Percentiles rank a stretch among this genome's conserved stretches.
Conservation (phyloP, 2,329 filamentous ascomycete species). For the Huntiella bhutanensis region DNA sequence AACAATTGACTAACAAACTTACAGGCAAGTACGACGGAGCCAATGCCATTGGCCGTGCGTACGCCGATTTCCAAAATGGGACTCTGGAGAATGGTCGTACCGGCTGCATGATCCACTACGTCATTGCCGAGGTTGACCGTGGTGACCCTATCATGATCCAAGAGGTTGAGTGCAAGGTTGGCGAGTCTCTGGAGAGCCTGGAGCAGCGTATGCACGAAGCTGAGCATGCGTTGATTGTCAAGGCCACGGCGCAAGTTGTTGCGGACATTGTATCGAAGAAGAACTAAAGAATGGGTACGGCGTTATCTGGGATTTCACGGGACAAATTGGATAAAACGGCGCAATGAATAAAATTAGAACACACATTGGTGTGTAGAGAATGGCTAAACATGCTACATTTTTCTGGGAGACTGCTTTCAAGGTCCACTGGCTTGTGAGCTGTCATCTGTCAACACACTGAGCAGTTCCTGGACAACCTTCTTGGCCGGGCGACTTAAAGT, state of each 20-base stretch:
- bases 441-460: not conserved
- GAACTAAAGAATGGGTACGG: slow-evolving; percentile 1
- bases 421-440: too few species aligned
- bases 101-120: slow-evolving; percentile 80
- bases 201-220: slow-evolving; percentile 54
- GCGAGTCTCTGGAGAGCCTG: slow-evolving; percentile 45
- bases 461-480: slow-evolving; percentile 5
- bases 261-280: slow-evolving; percentile 20
- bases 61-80: slow-evolving; percentile 46
- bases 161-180: slow-evolving; percentile 47
- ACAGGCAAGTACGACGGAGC: slow-evolving; percentile 58
- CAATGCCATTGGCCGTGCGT: slow-evolving; percentile 60
- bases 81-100: slow-evolving; percentile 50
- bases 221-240: slow-evolving; percentile 64
- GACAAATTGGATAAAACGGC: too few species aligned
- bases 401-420: too few species aligned
- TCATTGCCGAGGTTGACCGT: slow-evolving; percentile 61
- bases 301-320: not conserved
- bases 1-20: not conserved
- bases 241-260: slow-evolving; percentile 40
- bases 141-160: slow-evolving; percentile 52
- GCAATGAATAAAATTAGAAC: too few species aligned
- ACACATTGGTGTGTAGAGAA: too few species aligned
- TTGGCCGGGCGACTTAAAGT: slow-evolving; percentile 4
- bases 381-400: too few species aligned